phyloP scores from a whole-genome alignment of 2,329 filamentous ascomycete species.

The Alternaria brassicae region DNA sequence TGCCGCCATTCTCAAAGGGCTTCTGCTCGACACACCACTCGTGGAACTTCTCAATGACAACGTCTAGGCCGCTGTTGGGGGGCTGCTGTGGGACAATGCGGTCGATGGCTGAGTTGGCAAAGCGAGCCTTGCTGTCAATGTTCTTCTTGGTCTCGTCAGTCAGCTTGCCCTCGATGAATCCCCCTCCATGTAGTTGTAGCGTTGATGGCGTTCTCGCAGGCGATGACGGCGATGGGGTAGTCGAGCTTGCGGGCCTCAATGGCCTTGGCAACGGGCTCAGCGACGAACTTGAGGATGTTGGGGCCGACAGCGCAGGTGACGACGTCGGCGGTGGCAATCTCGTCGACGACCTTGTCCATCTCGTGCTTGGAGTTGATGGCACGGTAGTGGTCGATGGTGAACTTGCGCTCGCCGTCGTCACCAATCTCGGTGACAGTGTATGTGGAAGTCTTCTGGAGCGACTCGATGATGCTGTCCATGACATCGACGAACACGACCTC shows the following conservation, averaged over 20 bases:
- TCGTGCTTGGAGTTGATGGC: conserved; percentile 94
- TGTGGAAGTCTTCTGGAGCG: conserved; percentile 74
- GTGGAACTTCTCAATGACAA: conserved; percentile 97
- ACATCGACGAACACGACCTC: conserved; percentile 98
- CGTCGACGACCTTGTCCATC: conserved; percentile 79
- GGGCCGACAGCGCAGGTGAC: conserved; percentile 98
- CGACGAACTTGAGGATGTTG: conserved; percentile 95
- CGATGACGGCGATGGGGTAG: conserved; percentile 86
- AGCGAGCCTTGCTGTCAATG: conserved; percentile 78
- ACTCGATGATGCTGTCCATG: conserved; percentile 79
- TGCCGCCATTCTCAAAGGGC: conserved; percentile 74
- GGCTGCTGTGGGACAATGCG: conserved; percentile 95
- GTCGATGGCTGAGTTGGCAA: conserved; percentile 98
- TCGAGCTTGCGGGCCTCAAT: conserved; percentile 74
- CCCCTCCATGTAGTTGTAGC: conserved; percentile 87
- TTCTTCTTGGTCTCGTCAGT: conserved; percentile 69
- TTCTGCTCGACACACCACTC: conserved; percentile 96
- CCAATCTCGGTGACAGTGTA: conserved; percentile 96
- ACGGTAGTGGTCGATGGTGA: conserved; percentile 91
- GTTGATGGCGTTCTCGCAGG: conserved; percentile 97
- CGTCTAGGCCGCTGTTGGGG: conserved; percentile 78
- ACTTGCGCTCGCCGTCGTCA: conserved; percentile 78
- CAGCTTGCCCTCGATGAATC: conserved; percentile 80
- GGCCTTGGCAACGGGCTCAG: conserved; percentile 92
- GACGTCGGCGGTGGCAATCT: conserved; percentile 85